Base-by-base conservation (phyloP, 2,329 filamentous ascomycete genomes). In the Colletotrichum gloeosporioides region DNA sequence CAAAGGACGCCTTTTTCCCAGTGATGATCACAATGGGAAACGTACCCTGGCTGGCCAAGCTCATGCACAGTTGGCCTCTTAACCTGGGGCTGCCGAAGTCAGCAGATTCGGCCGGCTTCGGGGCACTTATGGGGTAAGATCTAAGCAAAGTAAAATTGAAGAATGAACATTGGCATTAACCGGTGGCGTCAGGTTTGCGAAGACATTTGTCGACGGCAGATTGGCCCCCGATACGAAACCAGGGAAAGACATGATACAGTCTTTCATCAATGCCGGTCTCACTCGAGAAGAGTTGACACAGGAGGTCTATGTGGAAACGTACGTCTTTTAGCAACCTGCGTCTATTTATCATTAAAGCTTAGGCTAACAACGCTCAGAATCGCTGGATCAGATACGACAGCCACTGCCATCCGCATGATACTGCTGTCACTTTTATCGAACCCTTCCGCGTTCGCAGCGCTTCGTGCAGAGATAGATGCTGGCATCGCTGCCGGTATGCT, bases 401-500 rank as follows among this genome's bases (percentile, higher is more conserved):
- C 85, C 0, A 82, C 79, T 0, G 81, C 80, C 0, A 82, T 87
- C 27, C 87, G 90, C 2, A 84, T 87, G 25, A 88, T 86, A 1
- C 74, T 92, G 22, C 84, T 92, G 9, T 87, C 89, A 76, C 81
- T 92, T 59, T 84, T 89, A 3, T 89, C 86, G 0, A 88, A 87
- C 53, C 89, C 90, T 0, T 80, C 82, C 0, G 85, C 88, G 0
- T 88, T 89, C 59, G 65, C 78, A 2, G 86, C 86, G 4, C 82
- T 93, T 0, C 87, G 88, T 22, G 78, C 78, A 0, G 91, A 93
- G 76, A 86, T 92, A 29, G 86, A 89, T 59, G 63, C 78, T 0
- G 81, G 81, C 3, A 73, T 78, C 29, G 16, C 55, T 6, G 25
- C 49, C 66, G 32, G 78, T 75, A 27, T 78, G 16, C 57, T 78